These are phyloP conservation scores for Panaeolus cyanescens DNA, from an alignment of 768 basidiomycete genomes.

Conservation along the genomic window DNA sequence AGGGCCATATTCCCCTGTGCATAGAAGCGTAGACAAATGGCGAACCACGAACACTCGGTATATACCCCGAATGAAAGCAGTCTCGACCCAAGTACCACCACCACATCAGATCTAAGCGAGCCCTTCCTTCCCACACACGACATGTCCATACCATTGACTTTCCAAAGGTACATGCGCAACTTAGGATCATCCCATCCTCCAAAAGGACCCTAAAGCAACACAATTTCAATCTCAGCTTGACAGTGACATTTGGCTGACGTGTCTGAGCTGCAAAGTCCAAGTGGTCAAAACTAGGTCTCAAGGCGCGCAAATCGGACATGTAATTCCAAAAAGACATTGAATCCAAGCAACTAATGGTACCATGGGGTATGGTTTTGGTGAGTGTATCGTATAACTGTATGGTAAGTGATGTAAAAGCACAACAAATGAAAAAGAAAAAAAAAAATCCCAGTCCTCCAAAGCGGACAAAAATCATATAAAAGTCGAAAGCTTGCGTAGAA, in stretches of 20 bases:
- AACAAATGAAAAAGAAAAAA: background rate
- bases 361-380: background rate
- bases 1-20: background rate
- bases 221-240: background rate
- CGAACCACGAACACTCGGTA: too few relatives aligned
- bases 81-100: background rate
- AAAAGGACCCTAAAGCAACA: background rate
- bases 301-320: conserved; percentile 1
- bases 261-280: background rate
- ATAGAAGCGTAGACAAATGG: background rate
- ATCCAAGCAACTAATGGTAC: background rate
- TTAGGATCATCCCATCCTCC: background rate
- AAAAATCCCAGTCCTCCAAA: background rate
- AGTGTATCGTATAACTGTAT: background rate
- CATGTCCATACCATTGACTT: background rate
- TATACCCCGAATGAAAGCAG: background rate
- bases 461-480: background rate
- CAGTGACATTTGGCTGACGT: background rate
- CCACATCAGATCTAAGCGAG: background rate
- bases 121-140: background rate
- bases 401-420: background rate
- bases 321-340: background rate
- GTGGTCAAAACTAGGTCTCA: background rate
- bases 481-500: background rate
- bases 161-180: background rate